Base-by-base conservation (phyloP, 169 alveolate species). In the Cryptosporidium andersoni region DNA sequence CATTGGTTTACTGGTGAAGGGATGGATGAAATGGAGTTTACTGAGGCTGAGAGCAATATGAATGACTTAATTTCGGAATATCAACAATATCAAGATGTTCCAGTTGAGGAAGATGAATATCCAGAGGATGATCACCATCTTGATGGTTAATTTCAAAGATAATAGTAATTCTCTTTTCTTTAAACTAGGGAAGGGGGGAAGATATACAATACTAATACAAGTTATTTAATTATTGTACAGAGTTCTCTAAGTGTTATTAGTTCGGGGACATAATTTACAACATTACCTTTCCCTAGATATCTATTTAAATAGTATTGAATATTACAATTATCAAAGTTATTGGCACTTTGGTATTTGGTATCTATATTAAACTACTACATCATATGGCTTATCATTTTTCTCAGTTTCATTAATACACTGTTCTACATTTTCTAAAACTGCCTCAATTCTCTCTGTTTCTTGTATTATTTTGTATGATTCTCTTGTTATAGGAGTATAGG, bases 1-100 rank as follows among this genome's bases (percentile, higher is more conserved):
- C 99, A 97, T 92, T 96, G 99, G 99, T 96, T 94, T 92, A 96
- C 98, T 39, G 99, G 98, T 37, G 99, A 96, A 91, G 99, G 99
- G 60, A 97, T 97, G 99, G 99, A 97, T 92, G 99, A 97, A 91
- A 97, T 97, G 99, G 99, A 98, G 88, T 97, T 97, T 94, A 96
- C 98, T 40, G 99, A 98, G 89, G 99, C 99, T 53, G 99, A 96
- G 85, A 92, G 97, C 58, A 98, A 98, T 95, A 94, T 97, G 98
- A 96, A 96, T 93, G 99, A 97, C 91, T 90, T 97, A 80, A 98
- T 96, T 82, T 92, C 98, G 52, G 99, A 97, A 90, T 98, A 98
- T 93, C 99, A 98, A 93, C 99, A 97, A 90, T 98, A 98, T 92
- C 98, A 97, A 92, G 99, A 97, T 68, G 98, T 98, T 65, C 97